phyloP scores from a whole-genome alignment of 495 filamentous ascomycete genomes.

The Penicillium subrubescens region DNA sequence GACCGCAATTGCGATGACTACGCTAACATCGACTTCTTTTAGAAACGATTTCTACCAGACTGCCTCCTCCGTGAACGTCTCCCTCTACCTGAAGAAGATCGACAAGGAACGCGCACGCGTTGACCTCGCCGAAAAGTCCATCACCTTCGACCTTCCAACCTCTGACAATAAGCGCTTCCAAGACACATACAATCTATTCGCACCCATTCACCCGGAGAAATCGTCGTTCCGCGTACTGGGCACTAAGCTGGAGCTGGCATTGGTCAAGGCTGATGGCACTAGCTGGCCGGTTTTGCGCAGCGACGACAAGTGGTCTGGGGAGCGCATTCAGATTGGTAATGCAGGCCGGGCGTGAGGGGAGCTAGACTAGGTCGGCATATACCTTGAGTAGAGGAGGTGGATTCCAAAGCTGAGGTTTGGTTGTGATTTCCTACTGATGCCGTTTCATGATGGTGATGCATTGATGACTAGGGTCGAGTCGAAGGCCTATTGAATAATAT shows the following conservation, averaged over 20 bases:
- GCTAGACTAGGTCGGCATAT: constrained; percentile 3
- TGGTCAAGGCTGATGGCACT: constrained; percentile 78
- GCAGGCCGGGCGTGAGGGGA: constrained; percentile 64
- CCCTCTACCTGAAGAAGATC: constrained; percentile 96
- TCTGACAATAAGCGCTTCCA: constrained; percentile 83
- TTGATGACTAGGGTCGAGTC: constrained; percentile 12
- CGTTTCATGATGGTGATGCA: constrained; percentile 11
- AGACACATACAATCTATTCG: constrained; percentile 74
- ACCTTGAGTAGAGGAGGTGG: not conserved
- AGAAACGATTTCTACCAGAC: constrained; percentile 98
- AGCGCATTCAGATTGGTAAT: constrained; percentile 80
- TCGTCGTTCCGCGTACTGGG: constrained; percentile 84
- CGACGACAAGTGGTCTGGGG: constrained; percentile 74
- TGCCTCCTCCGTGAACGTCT: constrained; percentile 77
- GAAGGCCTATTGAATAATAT: not conserved
- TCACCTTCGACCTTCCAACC: constrained; percentile 81
- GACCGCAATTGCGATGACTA: not conserved
- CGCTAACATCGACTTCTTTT: not conserved
- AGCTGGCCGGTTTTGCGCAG: constrained; percentile 91
- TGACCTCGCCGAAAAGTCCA: constrained; percentile 57
- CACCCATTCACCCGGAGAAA: constrained; percentile 68
- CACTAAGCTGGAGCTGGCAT: constrained; percentile 89
- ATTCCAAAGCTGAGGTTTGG: not conserved
- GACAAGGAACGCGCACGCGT: constrained; percentile 76
- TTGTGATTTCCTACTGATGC: not conserved